These are phyloP conservation scores for Blastobotrys muscicola DNA, from an alignment of 805 yeast genomes.

Conservation along the genomic window DNA sequence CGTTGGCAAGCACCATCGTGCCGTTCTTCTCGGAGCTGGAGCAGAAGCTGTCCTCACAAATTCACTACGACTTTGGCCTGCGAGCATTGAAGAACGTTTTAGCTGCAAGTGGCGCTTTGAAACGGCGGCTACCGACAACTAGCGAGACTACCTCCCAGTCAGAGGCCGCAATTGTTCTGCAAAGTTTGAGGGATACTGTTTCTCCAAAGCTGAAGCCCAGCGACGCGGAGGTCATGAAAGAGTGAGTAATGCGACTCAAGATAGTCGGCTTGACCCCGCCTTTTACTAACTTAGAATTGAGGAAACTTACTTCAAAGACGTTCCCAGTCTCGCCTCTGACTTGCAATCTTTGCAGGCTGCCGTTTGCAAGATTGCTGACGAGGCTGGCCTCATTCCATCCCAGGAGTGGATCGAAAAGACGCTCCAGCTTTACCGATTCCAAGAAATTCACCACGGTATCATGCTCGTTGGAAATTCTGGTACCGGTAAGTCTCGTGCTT, in stretches of 20 bases:
- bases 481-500: conserved; percentile 56
- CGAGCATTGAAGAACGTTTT: conserved; percentile 68
- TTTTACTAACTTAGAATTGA: conserved; percentile 13
- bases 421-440: conserved; percentile 53
- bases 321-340: conserved; percentile 17
- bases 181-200: conserved; percentile 51
- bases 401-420: conserved; percentile 45
- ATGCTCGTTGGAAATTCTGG: conserved; percentile 75
- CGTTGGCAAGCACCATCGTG: conserved; percentile 41
- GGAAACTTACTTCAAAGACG: conserved; percentile 13
- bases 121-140: conserved; percentile 17
- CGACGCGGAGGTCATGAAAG: conserved; percentile 40
- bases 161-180: conserved; percentile 30
- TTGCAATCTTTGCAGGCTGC: conserved; percentile 22
- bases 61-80: conserved; percentile 86
- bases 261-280: not conserved
- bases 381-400: conserved; percentile 28
- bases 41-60: conserved; percentile 39
- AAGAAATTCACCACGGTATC: conserved; percentile 59
- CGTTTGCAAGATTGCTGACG: conserved; percentile 21
- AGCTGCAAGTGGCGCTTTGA: conserved; percentile 44
- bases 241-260: conserved; percentile 6
- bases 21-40: conserved; percentile 43
- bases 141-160: conserved; percentile 1
- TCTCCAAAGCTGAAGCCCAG: conserved; percentile 53